Evolutionary conservation across 1,284 basidiomycete species (phyloP), one percentile per base, ranked within the genome.

Genomic region (Entoloma clypeatum): DNA sequence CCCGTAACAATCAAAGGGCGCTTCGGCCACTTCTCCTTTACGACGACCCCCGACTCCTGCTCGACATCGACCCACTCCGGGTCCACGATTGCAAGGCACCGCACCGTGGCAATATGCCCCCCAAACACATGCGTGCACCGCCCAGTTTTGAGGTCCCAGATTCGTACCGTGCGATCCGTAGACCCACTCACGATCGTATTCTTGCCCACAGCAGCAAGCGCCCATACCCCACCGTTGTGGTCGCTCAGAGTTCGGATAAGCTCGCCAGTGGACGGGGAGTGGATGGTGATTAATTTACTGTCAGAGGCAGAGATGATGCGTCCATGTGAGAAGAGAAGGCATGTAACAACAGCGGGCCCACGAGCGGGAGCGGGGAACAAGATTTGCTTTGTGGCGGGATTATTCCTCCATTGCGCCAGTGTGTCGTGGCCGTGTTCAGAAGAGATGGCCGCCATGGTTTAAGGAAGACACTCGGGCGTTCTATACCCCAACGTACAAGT

Each of bases 151-250:
- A 96, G 70, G 60, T 95, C 85, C 94, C 94, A 97, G 36, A 96
- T 86, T 30, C 94, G 79, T 27, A 97, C 89, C 1, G 91, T 95
- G 23, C 93, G 81, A 67, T 97, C 93, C 4, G 94, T 97, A 23
- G 88, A 91, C 13, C 93, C 94, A 47, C 86, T 92, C 47, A 97
- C 93, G 8, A 97, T 78, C 1, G 82, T 86, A 57, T 95, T 86
- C 58, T 87, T 82, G 44, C 75, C 83, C 2, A 85, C 82, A n/a
- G n/a, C n/a, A 2, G 86, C 86, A 14, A 97, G 71, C 6, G 94
- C 93, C 93, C 93, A 97, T 2, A 97, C 92, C 23, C 94, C 93
- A 29, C 93, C 93, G 56, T 93, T 88, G 58, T 97, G 94, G 2
- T 92, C 93, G 43, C 86, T 76, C 13, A 97, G 72, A 1, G 82